Percentiles rank a stretch among this genome's conserved stretches.
Conservation (phyloP, 768 basidiomycete species). For the Suillus sp. region DNA sequence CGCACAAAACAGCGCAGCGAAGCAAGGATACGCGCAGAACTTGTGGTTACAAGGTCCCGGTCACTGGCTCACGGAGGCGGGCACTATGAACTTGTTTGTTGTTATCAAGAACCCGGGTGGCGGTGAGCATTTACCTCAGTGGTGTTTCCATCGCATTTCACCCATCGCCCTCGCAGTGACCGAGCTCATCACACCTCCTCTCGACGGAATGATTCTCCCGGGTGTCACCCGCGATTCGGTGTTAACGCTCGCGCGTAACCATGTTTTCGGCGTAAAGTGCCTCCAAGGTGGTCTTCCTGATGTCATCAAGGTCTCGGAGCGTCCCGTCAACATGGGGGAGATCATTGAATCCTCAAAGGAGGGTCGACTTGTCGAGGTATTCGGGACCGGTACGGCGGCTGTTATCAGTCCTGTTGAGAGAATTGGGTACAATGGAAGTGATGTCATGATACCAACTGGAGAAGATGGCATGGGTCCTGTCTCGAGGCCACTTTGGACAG, state of each 20-base stretch:
- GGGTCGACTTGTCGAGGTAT: slow-evolving; percentile 51
- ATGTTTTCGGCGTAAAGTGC: slow-evolving; percentile 48
- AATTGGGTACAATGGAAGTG: slow-evolving; percentile 60
- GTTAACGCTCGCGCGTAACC: slow-evolving; percentile 54
- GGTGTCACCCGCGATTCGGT: slow-evolving; percentile 65
- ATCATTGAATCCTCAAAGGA: slow-evolving; percentile 51
- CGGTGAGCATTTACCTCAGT: slow-evolving; percentile 37
- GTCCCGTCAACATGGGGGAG: slow-evolving; percentile 75
- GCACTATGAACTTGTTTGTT: slow-evolving; percentile 92
- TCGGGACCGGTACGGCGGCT: slow-evolving; percentile 58
- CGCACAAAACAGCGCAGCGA: slow-evolving; percentile 77
- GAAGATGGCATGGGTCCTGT: slow-evolving; percentile 76
- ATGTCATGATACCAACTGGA: slow-evolving; percentile 55
- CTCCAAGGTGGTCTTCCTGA: slow-evolving; percentile 59
- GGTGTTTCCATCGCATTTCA: not conserved
- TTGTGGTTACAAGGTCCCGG: slow-evolving; percentile 82
- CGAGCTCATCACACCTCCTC: slow-evolving; percentile 66
- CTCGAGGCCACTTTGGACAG: slow-evolving; percentile 49
- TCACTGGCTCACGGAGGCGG: slow-evolving; percentile 63
- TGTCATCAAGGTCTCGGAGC: slow-evolving; percentile 62
- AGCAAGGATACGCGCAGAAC: slow-evolving; percentile 82
- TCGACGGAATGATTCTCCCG: slow-evolving; percentile 66
- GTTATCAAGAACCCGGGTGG: slow-evolving; percentile 74
- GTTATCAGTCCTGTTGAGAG: slow-evolving; percentile 49
- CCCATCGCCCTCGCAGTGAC: slow-evolving; percentile 30